Evolutionary conservation across 768 basidiomycete genomes (phyloP).

Genomic region (Lactifluus rugatus): DNA sequence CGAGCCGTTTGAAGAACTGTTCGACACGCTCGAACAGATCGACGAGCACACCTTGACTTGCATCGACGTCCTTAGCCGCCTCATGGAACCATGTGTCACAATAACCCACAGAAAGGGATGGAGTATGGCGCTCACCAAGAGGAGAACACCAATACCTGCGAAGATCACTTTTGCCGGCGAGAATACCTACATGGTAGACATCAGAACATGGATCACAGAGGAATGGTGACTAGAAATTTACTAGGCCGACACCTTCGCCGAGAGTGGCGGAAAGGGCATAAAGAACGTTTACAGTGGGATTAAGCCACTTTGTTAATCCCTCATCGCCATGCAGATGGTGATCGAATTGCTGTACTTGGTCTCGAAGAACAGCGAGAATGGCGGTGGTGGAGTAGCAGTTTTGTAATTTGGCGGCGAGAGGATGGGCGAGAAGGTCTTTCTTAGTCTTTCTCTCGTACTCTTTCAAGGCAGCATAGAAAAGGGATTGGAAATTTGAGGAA

Average conservation of each 20-base stretch:
- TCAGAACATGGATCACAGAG: no score
- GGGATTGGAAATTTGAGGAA: not conserved
- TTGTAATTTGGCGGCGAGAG: not conserved
- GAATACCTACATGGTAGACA: no score
- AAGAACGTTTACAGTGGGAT: not conserved
- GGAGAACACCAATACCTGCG: no score
- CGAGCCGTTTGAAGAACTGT: not conserved
- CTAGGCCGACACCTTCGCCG: not conserved
- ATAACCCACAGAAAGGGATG: no score
- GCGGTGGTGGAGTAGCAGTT: not conserved
- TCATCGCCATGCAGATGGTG: no score
- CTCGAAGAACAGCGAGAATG: not conserved
- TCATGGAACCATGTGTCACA: not conserved
- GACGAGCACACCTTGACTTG: not conserved
- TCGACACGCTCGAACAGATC: not conserved
- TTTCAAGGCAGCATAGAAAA: not conserved
- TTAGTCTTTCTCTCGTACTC: not conserved
- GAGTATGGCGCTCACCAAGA: no score
- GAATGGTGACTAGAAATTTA: not conserved
- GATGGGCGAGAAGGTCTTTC: not conserved
- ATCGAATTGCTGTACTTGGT: not conserved
- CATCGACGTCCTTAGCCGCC: not conserved
- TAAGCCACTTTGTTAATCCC: not conserved
- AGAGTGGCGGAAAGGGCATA: not conserved
- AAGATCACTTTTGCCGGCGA: no score